Percentiles rank a stretch among this genome's conserved stretches.
These are phyloP conservation scores for Heliosperma pusillum DNA, from an alignment of 148 eudicot species.

Conservation along the genomic window DNA sequence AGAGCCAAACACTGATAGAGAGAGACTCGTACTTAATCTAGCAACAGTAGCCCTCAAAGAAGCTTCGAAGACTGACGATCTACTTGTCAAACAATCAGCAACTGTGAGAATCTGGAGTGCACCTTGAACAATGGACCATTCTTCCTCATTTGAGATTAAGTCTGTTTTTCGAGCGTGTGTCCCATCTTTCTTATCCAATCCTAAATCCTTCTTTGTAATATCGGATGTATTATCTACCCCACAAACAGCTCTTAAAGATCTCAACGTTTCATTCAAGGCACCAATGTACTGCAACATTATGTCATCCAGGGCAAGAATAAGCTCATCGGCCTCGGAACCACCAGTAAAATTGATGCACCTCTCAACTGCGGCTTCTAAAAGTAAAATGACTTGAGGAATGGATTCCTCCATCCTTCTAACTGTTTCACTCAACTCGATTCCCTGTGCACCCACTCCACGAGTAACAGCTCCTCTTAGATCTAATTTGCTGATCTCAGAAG, in stretches of 20 bases:
- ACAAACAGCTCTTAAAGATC: constrained; percentile 72
- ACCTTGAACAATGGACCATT: constrained; percentile 97
- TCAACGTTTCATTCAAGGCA: constrained; percentile 71
- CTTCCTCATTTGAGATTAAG: constrained; percentile 83
- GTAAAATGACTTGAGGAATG: constrained; percentile 83
- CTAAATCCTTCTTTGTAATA: constrained; percentile 53
- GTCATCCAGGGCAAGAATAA: constrained; percentile 79
- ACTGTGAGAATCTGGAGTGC: constrained; percentile 93
- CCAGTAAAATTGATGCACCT: constrained; percentile 93
- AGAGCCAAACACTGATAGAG: constrained; percentile 61
- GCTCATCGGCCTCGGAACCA: constrained; percentile 95
- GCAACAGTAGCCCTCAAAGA: constrained; percentile 88
- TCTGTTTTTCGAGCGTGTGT: constrained; percentile 66
- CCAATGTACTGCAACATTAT: constrained; percentile 75
- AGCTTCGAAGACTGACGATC: constrained; percentile 97
- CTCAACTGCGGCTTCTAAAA: constrained; percentile 88
- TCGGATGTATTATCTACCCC: constrained; percentile 65
- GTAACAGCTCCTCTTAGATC: constrained; percentile 94
- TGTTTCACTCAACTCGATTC: constrained; percentile 95
- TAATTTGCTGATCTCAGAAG: constrained; percentile 68
- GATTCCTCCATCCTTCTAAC: constrained; percentile 98
- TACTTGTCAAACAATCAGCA: constrained; percentile 83
- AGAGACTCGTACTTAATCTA: constrained; percentile 81
- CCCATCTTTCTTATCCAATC: constrained; percentile 71
- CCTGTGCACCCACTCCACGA: constrained; percentile 88